Percentiles rank a stretch among this genome's conserved stretches.
These are phyloP conservation scores for Clonostachys solani DNA, from an alignment of 2,329 filamentous ascomycete genomes.

Conservation along the genomic window DNA sequence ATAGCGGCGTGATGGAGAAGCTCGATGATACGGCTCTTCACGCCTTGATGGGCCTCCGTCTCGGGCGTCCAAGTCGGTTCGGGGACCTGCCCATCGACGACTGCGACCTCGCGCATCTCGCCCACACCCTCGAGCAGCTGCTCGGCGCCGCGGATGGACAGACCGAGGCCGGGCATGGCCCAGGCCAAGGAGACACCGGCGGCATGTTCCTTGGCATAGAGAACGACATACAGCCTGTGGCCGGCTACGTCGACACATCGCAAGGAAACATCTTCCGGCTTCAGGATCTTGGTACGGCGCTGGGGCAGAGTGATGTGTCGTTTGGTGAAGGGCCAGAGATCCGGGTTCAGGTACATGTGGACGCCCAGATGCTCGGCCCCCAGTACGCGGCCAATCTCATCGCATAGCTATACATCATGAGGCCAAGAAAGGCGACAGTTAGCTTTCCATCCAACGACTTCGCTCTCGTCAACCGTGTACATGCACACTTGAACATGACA, in stretches of 20 bases:
- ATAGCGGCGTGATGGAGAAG: slow-evolving; percentile 30
- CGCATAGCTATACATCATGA: slow-evolving; percentile 22
- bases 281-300: slow-evolving; percentile 27
- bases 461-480: no score
- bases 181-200: slow-evolving; percentile 34
- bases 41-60: slow-evolving; percentile 23
- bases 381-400: slow-evolving; percentile 23
- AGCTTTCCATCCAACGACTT: no score
- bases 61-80: slow-evolving; percentile 32
- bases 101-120: slow-evolving; percentile 23
- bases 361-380: slow-evolving; percentile 16
- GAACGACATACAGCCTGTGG: slow-evolving; percentile 37
- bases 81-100: slow-evolving; percentile 19
- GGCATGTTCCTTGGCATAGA: slow-evolving; percentile 28
- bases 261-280: slow-evolving; percentile 25
- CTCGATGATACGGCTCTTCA: slow-evolving; percentile 33
- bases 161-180: slow-evolving; percentile 38
- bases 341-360: slow-evolving; percentile 23
- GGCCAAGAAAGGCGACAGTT: no score
- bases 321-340: slow-evolving; percentile 19
- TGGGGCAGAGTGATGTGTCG: slow-evolving; percentile 23
- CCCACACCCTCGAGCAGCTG: slow-evolving; percentile 30
- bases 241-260: slow-evolving; percentile 33
- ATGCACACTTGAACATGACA: no score
- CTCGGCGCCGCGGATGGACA: slow-evolving; percentile 41